Percentiles rank a stretch among this genome's conserved stretches.
Conservation (phyloP, 1,139 yeast genomes). For the Kluyveromyces sp. region DNA sequence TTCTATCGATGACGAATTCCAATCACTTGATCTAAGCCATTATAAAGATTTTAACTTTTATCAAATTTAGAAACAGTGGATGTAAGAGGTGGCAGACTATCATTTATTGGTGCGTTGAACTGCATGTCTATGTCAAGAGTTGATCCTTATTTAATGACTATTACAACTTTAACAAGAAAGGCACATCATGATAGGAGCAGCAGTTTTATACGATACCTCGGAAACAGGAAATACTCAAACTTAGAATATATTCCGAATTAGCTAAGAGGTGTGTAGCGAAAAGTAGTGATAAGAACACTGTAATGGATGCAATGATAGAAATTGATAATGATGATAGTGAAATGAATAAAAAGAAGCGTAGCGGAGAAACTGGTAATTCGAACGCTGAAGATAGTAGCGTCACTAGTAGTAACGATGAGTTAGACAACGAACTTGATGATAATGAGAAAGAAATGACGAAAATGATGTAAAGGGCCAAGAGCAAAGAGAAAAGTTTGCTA, state of each 20-base stretch:
- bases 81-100: constrained; percentile 27
- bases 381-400: too few relatives aligned
- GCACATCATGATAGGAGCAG: constrained; percentile 12
- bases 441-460: not conserved
- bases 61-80: constrained; percentile 23
- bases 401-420: not conserved
- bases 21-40: not conserved
- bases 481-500: constrained; percentile 21
- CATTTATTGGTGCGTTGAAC: constrained; percentile 26
- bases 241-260: constrained; percentile 8
- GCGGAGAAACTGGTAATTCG: too few relatives aligned
- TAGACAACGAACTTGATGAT: not conserved
- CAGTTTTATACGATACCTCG: constrained; percentile 20
- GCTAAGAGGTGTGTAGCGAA: not conserved
- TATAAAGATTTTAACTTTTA: constrained; percentile 21
- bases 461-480: not conserved
- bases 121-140: constrained; percentile 34
- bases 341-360: too few relatives aligned
- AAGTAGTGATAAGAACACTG: not conserved
- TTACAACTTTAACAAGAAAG: constrained; percentile 26
- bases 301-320: not conserved
- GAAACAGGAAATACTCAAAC: constrained; percentile 23
- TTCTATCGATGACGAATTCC: not conserved
- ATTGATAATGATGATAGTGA: not conserved
- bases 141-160: constrained; percentile 39